Evolutionary conservation across 2,329 filamentous ascomycete genomes (phyloP), one percentile per base, ranked within the genome.

Genomic region (Fusarium paranaense): DNA sequence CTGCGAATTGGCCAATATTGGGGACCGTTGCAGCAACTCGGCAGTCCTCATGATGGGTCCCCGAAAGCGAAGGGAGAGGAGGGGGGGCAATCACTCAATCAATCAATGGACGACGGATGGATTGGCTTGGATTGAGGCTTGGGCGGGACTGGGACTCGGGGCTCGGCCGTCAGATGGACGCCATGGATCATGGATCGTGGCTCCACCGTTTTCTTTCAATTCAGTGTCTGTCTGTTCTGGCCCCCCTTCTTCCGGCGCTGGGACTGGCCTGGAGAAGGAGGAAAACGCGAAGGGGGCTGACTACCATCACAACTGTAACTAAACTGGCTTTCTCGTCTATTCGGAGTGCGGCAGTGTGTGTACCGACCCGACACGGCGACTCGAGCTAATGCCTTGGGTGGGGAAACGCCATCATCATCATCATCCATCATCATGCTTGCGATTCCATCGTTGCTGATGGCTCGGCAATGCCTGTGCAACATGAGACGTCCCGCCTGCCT

Each of bases 171-270:
- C 62, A 67, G 57, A 73, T 71, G 56, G 64, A 56, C 62, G 63
- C 71, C 71, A 71, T 74, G 71, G 70, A 62, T 66, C 54, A 69
- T 72, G 68, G 62, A 71, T 71, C 62, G 71, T 74, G 62, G 69
- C 66, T 72, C 72, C 72, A 75, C 72, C 72, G 66, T 75, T 74
- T 75, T 75, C 72, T 75, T 74, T 75, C 72, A 73, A 64, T 67
- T 72, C 50, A n/a, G 32, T 27, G 20, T 58, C 22, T 57, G 30
- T 57, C 32, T 56, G 30, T 64, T 60, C 62, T 62, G 27, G 35
- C 56, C 47, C 52, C 69, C 66, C 66, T 64, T 61, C 66, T 62
- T 32, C 50, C 18, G 22, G 18, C 47, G 40, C 47, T 69, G 40
- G 35, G 25, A 22, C 32, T 54, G 35, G 30, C n/a, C 32, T 54